Conservation (phyloP, 257 asterid species). For the Eustoma russellianum region DNA sequence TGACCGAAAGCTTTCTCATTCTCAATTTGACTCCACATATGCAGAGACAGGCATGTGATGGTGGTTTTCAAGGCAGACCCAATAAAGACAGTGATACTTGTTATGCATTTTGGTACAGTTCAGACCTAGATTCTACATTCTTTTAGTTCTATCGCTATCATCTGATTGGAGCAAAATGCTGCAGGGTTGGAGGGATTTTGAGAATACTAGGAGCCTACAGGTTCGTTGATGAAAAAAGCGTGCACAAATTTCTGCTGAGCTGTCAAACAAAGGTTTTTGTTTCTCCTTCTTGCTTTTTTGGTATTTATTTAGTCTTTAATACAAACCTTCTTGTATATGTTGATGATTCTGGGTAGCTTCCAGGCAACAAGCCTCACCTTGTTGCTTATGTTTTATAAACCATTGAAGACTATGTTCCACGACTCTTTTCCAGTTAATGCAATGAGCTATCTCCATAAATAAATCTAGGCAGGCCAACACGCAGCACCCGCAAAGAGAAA, state of each 20-base stretch:
- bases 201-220: conserved; percentile 67
- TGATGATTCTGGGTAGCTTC: background rate
- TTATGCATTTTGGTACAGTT: conserved; percentile 83
- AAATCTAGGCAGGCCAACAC: background rate
- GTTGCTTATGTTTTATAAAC: background rate
- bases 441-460: background rate
- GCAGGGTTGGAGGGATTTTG: conserved; percentile 85
- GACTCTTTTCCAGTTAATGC: background rate
- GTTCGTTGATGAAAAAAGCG: conserved; percentile 43
- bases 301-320: background rate
- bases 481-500: background rate
- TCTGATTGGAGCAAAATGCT: conserved; percentile 9
- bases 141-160: conserved; percentile 6
- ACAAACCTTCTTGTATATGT: background rate
- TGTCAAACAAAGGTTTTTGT: conserved; percentile 72
- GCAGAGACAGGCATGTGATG: conserved; percentile 83
- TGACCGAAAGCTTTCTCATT: too few species aligned
- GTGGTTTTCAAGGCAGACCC: conserved; percentile 90
- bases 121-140: conserved; percentile 1
- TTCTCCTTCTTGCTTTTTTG: conserved; percentile 11
- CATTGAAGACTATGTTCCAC: too few species aligned
- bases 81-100: conserved; percentile 88
- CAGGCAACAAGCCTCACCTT: background rate
- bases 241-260: conserved; percentile 59
- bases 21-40: conserved; percentile 7